Percentiles rank a stretch among this genome's conserved stretches.
phyloP scores from a whole-genome alignment of 768 basidiomycete species.

The Kwoniella sp. region DNA sequence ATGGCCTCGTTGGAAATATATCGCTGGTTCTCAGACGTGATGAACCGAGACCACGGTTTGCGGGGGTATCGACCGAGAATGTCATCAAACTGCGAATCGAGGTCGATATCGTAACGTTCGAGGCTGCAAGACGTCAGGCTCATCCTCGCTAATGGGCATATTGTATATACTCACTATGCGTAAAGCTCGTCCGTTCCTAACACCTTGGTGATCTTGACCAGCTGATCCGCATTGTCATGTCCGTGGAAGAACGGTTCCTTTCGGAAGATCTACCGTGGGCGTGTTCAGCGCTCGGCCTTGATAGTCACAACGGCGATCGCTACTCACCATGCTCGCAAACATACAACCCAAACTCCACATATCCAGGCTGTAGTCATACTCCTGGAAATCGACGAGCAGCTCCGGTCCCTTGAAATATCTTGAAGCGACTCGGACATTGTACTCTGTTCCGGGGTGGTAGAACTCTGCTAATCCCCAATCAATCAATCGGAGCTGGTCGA shows the following conservation, averaged over 20 bases:
- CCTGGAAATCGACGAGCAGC: conserved; percentile 92
- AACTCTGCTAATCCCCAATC: conserved; percentile 99
- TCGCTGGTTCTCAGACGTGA: conserved; percentile 86
- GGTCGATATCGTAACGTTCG: conserved; percentile 74
- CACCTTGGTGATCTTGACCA: conserved; percentile 97
- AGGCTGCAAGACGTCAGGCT: conserved; percentile 30
- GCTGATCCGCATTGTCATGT: conserved; percentile 96
- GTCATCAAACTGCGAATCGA: conserved; percentile 94
- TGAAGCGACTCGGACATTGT: conserved; percentile 95
- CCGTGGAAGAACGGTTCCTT: conserved; percentile 99
- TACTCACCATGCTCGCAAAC: conserved; percentile 92
- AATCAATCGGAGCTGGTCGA: conserved; percentile 75
- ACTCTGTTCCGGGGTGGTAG: conserved; percentile 94
- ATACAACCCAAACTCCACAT: conserved; percentile 99
- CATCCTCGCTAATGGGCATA: too few relatives aligned
- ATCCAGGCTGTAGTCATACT: conserved; percentile 95
- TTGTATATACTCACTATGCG: conserved; percentile 58
- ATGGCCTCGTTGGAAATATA: conserved; percentile 96
- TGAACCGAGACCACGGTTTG: conserved; percentile 92
- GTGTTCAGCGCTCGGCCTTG: background rate
- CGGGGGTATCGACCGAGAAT: conserved; percentile 88
- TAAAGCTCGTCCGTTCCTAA: conserved; percentile 94
- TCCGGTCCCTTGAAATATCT: conserved; percentile 98
- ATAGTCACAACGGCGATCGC: too few relatives aligned
- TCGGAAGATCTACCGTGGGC: conserved; percentile 76